Conservation (phyloP, 306 rosid genomes). For the Crataegus laevigata region DNA sequence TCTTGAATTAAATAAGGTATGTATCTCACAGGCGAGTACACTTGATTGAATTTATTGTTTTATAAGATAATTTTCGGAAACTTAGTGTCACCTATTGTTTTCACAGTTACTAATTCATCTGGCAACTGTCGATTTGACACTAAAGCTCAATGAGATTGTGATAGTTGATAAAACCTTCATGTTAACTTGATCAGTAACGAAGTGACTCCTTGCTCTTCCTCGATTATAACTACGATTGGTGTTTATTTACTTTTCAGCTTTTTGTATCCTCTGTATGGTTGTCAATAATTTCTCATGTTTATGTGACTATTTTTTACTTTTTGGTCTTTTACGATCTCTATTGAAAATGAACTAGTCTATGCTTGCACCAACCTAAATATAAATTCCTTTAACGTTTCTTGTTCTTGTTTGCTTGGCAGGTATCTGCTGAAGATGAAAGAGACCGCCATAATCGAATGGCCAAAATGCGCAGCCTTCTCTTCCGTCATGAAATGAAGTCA, state of each 20-base stretch:
- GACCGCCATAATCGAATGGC: slow-evolving; percentile 80
- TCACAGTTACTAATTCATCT: background rate
- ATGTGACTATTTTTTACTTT: background rate
- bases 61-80: background rate
- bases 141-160: background rate
- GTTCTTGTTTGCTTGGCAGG: slow-evolving; percentile 33
- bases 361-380: background rate
- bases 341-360: background rate
- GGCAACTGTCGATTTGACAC: background rate
- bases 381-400: background rate
- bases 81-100: background rate
- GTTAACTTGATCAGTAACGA: background rate
- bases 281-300: background rate
- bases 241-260: background rate
- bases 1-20: slow-evolving; percentile 79
- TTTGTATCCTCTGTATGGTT: background rate
- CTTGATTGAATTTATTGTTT: background rate
- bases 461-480: slow-evolving; percentile 85
- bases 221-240: background rate
- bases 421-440: slow-evolving; percentile 72
- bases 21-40: background rate
- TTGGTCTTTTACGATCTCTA: background rate
- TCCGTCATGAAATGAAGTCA: slow-evolving; percentile 69
- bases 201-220: background rate
- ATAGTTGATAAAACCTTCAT: background rate